These are phyloP conservation scores for Penicillium sp. DNA, from an alignment of 2,329 filamentous ascomycete genomes.

Conservation along the genomic window DNA sequence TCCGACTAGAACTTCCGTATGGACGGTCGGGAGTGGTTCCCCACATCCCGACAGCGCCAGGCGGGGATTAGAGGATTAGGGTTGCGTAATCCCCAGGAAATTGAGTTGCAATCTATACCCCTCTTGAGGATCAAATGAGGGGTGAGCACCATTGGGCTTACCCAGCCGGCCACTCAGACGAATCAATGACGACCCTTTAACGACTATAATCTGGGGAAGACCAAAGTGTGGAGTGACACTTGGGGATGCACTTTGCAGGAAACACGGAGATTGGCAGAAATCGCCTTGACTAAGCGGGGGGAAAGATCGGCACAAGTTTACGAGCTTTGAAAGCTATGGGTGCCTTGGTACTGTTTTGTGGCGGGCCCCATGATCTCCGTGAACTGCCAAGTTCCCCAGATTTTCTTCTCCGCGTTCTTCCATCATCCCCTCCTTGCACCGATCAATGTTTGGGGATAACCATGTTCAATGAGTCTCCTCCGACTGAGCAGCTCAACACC, in stretches of 20 bases:
- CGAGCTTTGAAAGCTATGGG: not conserved
- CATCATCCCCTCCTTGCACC: not conserved
- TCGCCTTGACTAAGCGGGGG: not conserved
- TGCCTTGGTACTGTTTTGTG: not conserved
- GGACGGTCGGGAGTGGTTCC: slow-evolving; percentile 10
- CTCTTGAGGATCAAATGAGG: not conserved
- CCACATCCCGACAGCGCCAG: slow-evolving; percentile 16
- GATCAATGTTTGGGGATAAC: not conserved
- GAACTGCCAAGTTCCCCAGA: slow-evolving; percentile 4
- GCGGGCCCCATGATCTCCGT: not conserved
- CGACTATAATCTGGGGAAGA: not conserved
- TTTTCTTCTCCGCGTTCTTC: not conserved
- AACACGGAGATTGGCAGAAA: not conserved
- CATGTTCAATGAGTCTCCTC: not conserved
- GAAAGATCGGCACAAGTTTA: not conserved
- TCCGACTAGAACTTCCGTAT: not conserved
- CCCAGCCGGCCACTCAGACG: not conserved
- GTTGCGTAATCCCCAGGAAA: not conserved
- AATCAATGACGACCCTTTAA: not conserved
- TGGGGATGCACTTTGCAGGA: not conserved
- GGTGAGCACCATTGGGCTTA: not conserved
- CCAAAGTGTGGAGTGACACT: not conserved
- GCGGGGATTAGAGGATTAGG: not conserved
- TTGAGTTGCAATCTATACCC: not conserved
- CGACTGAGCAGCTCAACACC: not conserved